Base-by-base conservation (phyloP, 2,329 filamentous ascomycete genomes). In the Fusarium sp. region DNA sequence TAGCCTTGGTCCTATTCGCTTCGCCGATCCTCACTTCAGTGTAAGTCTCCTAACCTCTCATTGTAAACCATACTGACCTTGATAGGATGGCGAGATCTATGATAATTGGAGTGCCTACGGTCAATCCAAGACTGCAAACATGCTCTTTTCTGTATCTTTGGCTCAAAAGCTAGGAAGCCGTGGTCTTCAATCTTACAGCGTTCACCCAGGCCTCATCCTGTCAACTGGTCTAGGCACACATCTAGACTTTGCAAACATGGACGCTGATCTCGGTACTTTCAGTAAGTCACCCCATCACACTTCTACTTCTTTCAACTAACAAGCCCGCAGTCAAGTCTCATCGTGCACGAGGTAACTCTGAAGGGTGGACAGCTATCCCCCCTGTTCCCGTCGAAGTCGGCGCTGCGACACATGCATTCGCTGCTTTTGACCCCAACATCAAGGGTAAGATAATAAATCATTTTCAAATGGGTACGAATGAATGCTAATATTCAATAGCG, bases 111-210 rank as follows among this genome's bases (percentile, higher is more conserved):
- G 53, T 6, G 77, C 79, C 4, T 83, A 83, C n/a, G 82, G 78
- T 4, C 82, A 83, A 62, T 77, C 79, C 39, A 83, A 83, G 70
- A 81, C 82, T 2, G 80, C 81, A 11, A 81, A 80, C 45, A 81
- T 81, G 54, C 79, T 82, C 29, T 79, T 80, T 27, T 75, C 80
- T 6, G 27, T 78, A 1, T 75, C 77, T 0, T 69, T 82, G 5
- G 79, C 80, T 1, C 73, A 79, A 52, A 81, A 78, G 59, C 76
- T 82, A 0, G 79, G 77, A 27, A 67, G 69, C 17, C 74, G 70
- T 15, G 78, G 79, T 13, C 72, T 82, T 3, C 65, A 73, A 56
- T 74, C 81, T 2, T 80, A 78, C 53, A 83, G 81, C 33, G 53
- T 83, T 4, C 76, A 82, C 27, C 82, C 82, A 0, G 81, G 81